Percentiles rank a stretch among this genome's conserved stretches.
Evolutionary conservation across 495 filamentous ascomycete species (phyloP).

Genomic region (Evernia prunastri): DNA sequence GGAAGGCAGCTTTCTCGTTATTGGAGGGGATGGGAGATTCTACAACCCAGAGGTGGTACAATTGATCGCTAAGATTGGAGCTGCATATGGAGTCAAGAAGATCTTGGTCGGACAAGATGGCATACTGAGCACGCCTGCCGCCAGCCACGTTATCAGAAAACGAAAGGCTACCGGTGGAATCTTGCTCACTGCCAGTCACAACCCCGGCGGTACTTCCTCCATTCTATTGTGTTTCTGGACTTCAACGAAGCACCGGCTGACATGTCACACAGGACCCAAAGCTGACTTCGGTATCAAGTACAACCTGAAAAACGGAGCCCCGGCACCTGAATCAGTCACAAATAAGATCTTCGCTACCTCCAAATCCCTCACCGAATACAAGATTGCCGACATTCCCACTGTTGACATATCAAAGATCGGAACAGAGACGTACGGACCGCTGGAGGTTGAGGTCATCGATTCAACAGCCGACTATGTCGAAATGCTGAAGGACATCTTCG

Average conservation of each 20-base stretch:
- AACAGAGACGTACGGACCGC: conserved; percentile 68
- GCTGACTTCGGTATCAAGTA: conserved; percentile 99
- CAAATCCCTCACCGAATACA: conserved; percentile 84
- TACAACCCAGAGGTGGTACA: conserved; percentile 96
- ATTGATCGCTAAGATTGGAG: conserved; percentile 93
- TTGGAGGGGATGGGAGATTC: conserved; percentile 94
- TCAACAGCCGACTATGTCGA: conserved; percentile 83
- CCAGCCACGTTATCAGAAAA: conserved; percentile 91
- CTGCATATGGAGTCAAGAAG: conserved; percentile 98
- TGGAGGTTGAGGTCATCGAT: conserved; percentile 94
- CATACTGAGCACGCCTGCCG: conserved; percentile 92
- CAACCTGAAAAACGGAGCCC: conserved; percentile 91
- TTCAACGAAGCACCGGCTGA: neutral
- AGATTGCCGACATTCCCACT: conserved; percentile 78
- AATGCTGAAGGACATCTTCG: conserved; percentile 97
- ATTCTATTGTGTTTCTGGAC: neutral
- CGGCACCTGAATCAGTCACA: conserved; percentile 89
- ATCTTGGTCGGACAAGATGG: conserved; percentile 91
- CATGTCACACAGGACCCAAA: conserved; percentile 58
- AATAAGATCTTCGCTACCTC: conserved; percentile 94
- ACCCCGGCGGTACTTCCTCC: conserved; percentile 76
- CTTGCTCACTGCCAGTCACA: conserved; percentile 93
- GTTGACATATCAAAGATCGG: conserved; percentile 80
- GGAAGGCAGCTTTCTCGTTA: conserved; percentile 82
- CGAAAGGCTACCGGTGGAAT: conserved; percentile 93